phyloP scores from a whole-genome alignment of 768 basidiomycete species.

The Phanerodontia chrysosporium region DNA sequence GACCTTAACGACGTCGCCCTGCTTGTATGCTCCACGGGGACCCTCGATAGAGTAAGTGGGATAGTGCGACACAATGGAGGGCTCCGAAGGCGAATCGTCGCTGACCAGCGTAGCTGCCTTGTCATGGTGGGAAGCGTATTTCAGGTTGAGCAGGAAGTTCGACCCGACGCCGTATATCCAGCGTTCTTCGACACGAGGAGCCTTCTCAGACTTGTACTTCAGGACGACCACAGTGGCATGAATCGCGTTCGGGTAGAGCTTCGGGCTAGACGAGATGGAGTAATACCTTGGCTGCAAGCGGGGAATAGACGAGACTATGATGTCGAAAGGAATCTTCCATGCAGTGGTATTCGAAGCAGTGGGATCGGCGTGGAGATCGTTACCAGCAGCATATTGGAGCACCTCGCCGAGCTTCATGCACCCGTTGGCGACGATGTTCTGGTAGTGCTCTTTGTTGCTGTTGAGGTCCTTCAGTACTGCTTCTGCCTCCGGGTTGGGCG shows the following conservation, averaged over 20 bases:
- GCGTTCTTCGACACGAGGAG: conserved; percentile 48
- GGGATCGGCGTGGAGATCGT: conserved; percentile 56
- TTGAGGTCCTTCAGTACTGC: conserved; percentile 71
- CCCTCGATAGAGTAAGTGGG: conserved; percentile 88
- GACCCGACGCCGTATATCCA: conserved; percentile 89
- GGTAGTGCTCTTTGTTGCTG: conserved; percentile 84
- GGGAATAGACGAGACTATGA: conserved; percentile 88
- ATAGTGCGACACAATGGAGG: conserved; percentile 34
- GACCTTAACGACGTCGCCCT: conserved; percentile 68
- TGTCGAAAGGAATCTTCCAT: conserved; percentile 95
- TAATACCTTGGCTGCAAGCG: conserved; percentile 97
- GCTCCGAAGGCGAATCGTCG: conserved; percentile 28
- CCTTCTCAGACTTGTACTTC: conserved; percentile 75
- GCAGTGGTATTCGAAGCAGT: conserved; percentile 70
- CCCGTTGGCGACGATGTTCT: conserved; percentile 66
- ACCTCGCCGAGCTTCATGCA: conserved; percentile 93
- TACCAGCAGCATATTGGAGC: conserved; percentile 84
- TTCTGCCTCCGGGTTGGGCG: conserved; percentile 76
- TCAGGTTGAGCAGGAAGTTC: conserved; percentile 94
- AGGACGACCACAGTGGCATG: conserved; percentile 96
- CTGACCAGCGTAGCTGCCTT: conserved; percentile 36
- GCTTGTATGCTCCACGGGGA: conserved; percentile 80
- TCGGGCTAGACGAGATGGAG: conserved; percentile 97
- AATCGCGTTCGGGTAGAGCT: conserved; percentile 81
- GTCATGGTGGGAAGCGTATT: conserved; percentile 65